A percentile compares a stretch with the other conserved stretches of the same genome.
phyloP scores from a whole-genome alignment of 345 rosid genomes.

The Eucalyptus shirleyi region DNA sequence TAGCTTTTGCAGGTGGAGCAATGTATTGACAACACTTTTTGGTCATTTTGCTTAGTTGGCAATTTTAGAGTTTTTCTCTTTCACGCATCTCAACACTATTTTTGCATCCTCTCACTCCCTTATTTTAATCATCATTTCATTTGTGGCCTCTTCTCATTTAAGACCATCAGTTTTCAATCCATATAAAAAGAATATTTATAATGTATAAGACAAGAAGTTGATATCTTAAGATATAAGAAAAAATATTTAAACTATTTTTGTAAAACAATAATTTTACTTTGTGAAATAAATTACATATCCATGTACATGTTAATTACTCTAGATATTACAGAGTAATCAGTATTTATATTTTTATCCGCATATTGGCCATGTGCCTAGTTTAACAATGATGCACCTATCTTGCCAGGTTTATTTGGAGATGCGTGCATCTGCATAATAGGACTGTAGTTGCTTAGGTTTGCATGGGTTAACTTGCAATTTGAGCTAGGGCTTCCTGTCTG shows the following conservation, averaged over 20 bases:
- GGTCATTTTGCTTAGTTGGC: background rate
- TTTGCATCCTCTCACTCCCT: background rate
- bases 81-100: background rate
- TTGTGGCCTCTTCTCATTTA: background rate
- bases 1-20: background rate
- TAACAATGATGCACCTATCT: background rate
- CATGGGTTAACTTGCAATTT: background rate
- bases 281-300: background rate
- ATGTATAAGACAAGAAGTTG: background rate
- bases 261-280: background rate
- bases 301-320: background rate
- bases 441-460: background rate
- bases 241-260: background rate
- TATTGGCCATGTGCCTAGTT: background rate
- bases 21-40: background rate
- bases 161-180: background rate
- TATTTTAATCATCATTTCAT: background rate
- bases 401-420: background rate
- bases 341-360: background rate
- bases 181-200: background rate
- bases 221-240: background rate
- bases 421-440: background rate
- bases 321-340: background rate
- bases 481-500: background rate
- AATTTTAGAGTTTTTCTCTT: background rate